phyloP scores from a whole-genome alignment of 1,139 yeast genomes.

The Hansenula lynferdii region DNA sequence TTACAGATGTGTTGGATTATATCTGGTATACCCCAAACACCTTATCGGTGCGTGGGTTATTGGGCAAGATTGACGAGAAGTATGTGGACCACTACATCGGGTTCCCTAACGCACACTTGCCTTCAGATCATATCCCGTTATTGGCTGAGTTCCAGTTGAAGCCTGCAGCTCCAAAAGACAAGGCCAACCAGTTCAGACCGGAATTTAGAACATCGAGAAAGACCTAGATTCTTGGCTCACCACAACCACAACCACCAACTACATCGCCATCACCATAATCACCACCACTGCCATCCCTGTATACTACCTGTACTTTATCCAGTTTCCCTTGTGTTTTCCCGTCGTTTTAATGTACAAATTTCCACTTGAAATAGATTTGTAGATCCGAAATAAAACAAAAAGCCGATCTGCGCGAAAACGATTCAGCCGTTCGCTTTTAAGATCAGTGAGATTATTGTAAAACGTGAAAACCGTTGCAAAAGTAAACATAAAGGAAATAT shows the following conservation, averaged over 20 bases:
- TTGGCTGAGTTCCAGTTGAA: conserved; percentile 72
- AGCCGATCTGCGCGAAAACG: too few relatives aligned
- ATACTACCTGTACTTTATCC: too few relatives aligned
- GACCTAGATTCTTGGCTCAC: conserved; percentile 15
- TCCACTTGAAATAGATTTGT: too few relatives aligned
- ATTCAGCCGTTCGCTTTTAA: conserved; percentile 5
- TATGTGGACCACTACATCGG: conserved; percentile 80
- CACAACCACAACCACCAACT: too few relatives aligned
- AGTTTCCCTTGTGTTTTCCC: too few relatives aligned
- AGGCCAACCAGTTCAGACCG: conserved; percentile 7
- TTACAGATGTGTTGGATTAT: conserved; percentile 91
- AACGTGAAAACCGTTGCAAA: background rate
- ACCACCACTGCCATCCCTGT: too few relatives aligned
- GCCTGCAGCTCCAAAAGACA: conserved; percentile 30
- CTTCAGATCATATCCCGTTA: conserved; percentile 91
- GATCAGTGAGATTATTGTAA: background rate
- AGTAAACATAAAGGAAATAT: background rate
- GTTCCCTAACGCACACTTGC: conserved; percentile 90
- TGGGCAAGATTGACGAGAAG: conserved; percentile 79
- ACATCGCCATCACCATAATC: too few relatives aligned
- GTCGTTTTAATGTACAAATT: too few relatives aligned
- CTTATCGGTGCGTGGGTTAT: conserved; percentile 75
- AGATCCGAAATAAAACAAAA: too few relatives aligned
- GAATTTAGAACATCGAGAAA: conserved; percentile 23
- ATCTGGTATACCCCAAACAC: conserved; percentile 87